Percentiles rank a stretch among this genome's conserved stretches.
Evolutionary conservation across 768 basidiomycete species (phyloP).

Genomic region (Russula sp.): DNA sequence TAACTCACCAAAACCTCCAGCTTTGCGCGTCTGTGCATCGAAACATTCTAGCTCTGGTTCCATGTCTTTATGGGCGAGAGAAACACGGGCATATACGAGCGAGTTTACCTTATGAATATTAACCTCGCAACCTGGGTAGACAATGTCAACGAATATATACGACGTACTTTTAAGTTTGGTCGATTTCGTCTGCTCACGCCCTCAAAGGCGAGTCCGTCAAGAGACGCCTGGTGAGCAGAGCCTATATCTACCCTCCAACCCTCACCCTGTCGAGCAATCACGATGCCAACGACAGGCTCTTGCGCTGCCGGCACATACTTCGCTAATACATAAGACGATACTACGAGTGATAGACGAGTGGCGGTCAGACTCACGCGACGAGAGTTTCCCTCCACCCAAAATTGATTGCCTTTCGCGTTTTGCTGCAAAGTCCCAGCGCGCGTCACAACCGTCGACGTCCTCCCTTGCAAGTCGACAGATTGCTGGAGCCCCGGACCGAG

Average conservation of each 20-base stretch:
- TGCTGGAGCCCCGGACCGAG: conserved; percentile 80
- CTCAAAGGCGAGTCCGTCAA: conserved; percentile 93
- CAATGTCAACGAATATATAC: neutral
- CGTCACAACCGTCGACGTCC: conserved; percentile 46
- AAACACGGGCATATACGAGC: conserved; percentile 87
- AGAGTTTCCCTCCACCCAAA: conserved; percentile 87
- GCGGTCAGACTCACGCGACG: conserved; percentile 59
- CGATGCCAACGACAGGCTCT: conserved; percentile 82
- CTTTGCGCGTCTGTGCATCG: conserved; percentile 85
- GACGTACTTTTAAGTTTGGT: conserved; percentile 80
- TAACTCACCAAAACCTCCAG: conserved; percentile 90
- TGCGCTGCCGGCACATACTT: conserved; percentile 90
- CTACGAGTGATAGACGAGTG: neutral
- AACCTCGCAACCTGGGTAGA: neutral
- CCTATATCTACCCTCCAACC: conserved; percentile 94
- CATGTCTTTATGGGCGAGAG: conserved; percentile 94
- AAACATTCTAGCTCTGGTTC: conserved; percentile 98
- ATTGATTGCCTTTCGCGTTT: conserved; percentile 65
- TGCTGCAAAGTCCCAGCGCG: conserved; percentile 66
- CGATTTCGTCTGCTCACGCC: conserved; percentile 92
- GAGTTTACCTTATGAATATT: conserved; percentile 64
- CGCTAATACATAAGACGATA: conserved; percentile 4
- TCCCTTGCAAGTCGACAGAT: conserved; percentile 31
- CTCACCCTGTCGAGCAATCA: conserved; percentile 78
- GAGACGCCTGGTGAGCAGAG: conserved; percentile 71